Conservation (phyloP, 148 eudicot genomes). For the Camellia japonica region DNA sequence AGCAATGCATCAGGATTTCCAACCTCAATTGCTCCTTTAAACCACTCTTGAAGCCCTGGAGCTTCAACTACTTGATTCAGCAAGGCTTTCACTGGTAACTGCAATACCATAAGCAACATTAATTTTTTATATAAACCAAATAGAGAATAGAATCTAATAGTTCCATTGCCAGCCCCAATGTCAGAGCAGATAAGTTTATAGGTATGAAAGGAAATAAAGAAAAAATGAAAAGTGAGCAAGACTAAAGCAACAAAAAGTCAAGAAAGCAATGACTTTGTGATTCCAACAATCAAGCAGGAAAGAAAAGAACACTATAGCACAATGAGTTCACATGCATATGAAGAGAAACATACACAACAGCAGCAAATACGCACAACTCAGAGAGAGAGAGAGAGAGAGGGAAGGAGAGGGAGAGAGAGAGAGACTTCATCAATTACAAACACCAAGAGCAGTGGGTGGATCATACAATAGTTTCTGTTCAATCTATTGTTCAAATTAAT, state of each 20-base stretch:
- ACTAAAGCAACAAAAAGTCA: background rate
- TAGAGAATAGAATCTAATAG: background rate
- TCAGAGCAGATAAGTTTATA: background rate
- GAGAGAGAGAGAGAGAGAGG: background rate
- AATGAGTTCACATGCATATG: background rate
- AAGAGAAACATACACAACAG: background rate
- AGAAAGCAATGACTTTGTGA: background rate
- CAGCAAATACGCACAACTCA: background rate
- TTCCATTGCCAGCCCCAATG: constrained; percentile 8
- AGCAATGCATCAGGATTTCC: constrained; percentile 97
- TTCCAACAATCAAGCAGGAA: background rate
- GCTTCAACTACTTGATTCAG: constrained; percentile 62
- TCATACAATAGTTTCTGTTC: background rate
- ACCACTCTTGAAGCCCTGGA: constrained; percentile 79
- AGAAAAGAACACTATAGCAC: background rate
- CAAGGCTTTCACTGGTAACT: constrained; percentile 77
- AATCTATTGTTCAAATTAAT: background rate
- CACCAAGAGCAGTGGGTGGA: background rate
- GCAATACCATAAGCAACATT: constrained; percentile 18
- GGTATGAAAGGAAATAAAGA: background rate
- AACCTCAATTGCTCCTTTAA: constrained; percentile 62
- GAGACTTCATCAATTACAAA: background rate
- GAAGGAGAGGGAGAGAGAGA: too few relatives aligned
- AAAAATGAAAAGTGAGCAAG: background rate
- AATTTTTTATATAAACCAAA: background rate